phyloP scores from a whole-genome alignment of 1,284 basidiomycete species.

The Jaminaea rosea region DNA sequence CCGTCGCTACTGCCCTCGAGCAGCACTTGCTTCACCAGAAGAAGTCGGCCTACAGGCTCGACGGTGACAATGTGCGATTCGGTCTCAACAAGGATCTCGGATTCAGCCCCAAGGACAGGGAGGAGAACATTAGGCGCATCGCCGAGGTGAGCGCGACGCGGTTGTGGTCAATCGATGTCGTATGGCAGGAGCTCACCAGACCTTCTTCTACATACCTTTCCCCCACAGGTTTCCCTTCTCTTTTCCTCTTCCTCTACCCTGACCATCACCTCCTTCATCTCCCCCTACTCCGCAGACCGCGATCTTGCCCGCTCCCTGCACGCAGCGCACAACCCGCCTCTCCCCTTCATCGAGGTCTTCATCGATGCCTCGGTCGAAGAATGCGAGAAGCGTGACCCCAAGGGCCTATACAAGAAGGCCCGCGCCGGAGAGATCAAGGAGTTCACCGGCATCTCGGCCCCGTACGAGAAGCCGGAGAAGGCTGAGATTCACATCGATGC shows the following conservation, averaged over 20 bases:
- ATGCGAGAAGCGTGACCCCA: conserved; percentile 88
- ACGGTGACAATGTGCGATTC: conserved; percentile 94
- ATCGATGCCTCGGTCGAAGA: conserved; percentile 82
- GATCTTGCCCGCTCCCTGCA: conserved; percentile 76
- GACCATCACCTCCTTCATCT: conserved; percentile 92
- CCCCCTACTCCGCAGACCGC: conserved; percentile 82
- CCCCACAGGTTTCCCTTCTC: conserved; percentile 72
- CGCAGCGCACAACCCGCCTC: conserved; percentile 51
- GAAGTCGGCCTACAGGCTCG: conserved; percentile 81
- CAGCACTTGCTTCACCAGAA: conserved; percentile 82
- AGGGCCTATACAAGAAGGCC: conserved; percentile 96
- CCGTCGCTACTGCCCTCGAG: conserved; percentile 92
- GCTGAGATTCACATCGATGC: conserved; percentile 93
- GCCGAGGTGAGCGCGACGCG: conserved; percentile 63
- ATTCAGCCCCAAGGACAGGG: conserved; percentile 85
- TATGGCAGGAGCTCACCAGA: no score
- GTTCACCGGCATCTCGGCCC: conserved; percentile 94
- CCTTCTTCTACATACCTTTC: not conserved
- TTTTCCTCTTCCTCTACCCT: conserved; percentile 82
- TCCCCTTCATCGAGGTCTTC: conserved; percentile 84
- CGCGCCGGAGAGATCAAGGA: conserved; percentile 94
- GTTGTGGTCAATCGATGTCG: no score
- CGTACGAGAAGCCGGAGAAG: conserved; percentile 78
- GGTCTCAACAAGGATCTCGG: conserved; percentile 97
- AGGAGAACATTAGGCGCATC: conserved; percentile 95